Base-by-base conservation (phyloP, 768 basidiomycete genomes). In the Neoboletus magnificus region DNA sequence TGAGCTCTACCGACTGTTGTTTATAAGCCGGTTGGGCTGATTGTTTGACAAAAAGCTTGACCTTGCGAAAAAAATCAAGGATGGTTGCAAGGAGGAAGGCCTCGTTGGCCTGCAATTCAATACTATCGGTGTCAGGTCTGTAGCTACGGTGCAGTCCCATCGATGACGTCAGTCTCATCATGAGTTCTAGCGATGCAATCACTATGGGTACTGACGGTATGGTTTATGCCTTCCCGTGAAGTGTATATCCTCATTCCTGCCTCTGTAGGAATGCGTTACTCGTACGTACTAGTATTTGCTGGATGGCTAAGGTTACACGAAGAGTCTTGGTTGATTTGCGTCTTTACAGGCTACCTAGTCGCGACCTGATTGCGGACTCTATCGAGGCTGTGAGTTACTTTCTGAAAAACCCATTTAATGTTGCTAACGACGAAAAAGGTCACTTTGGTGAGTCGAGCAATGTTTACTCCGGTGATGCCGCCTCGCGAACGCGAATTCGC, bases 301-400 rank as follows among this genome's bases (percentile, higher is more conserved):
- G 20, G 16, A 41, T 30, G 15, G 39, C n/a, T 11, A 18, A 20
- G 30, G 20, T 13, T 13, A 37, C 29, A 3, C 35, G 36, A 25
- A 30, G 18, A 40, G 40, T 40, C 37, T 48, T 37, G 29, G 36
- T 36, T 56, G 37, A 50, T 10, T n/a, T 60, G 16, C 20, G 5
- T 39, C 47, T 47, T 39, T 29, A 32, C 60, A 91, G 89, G 41
- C 77, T 95, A 40, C 92, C 92, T 13, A 89, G 83, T 75, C 87
- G 92, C 47, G 92, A 95, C 67, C 71, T 94, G 48, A 95, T 95
- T 55, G 92, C 93, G 16, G 92, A 93, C 65, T 92, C 91, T 15
- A 85, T 93, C 55, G 92, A 93, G 75, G 83, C 89, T 48, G 87
- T 89, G 69, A 59, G 78, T 64, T 2, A 44, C 40, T 20, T 46